Percentiles rank a stretch among this genome's conserved stretches.
These are phyloP conservation scores for Peltaster fructicola DNA, from an alignment of 2,329 filamentous ascomycete species.

Conservation along the genomic window DNA sequence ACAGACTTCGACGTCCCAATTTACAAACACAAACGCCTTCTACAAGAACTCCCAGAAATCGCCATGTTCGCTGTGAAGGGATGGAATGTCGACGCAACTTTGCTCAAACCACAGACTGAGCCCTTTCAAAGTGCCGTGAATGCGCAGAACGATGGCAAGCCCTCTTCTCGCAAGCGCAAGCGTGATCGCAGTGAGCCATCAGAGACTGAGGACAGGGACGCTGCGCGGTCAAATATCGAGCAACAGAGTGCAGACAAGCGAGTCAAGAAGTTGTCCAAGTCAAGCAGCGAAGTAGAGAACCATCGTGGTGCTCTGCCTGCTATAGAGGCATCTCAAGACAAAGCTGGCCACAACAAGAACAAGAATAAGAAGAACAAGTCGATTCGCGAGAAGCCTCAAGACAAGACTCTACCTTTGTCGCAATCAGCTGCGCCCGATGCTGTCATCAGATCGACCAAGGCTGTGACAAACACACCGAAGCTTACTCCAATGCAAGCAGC, in stretches of 20 bases:
- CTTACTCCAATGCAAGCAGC: constrained; percentile 83
- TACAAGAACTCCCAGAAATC: too few species aligned
- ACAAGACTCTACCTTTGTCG: constrained; percentile 2
- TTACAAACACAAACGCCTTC: too few species aligned
- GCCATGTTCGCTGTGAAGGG: constrained; percentile 95
- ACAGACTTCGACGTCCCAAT: too few species aligned
- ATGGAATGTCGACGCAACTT: constrained; percentile 63
- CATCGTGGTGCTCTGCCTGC: too few species aligned
- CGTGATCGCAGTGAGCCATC: neutral
- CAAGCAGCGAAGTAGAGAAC: too few species aligned
- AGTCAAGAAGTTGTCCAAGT: too few species aligned
- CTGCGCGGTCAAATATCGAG: too few species aligned
- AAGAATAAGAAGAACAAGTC: constrained; percentile 6
- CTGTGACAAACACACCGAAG: constrained; percentile 30
- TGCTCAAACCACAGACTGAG: constrained; percentile 51
- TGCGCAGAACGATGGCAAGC: constrained; percentile 33
- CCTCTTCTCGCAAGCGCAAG: constrained; percentile 13
- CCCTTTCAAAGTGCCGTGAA: constrained; percentile 17
- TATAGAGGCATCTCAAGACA: too few species aligned
- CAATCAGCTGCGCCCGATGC: constrained; percentile 1
- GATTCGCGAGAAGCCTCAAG: too few species aligned
- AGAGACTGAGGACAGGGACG: too few species aligned
- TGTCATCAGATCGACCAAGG: constrained; percentile 15
- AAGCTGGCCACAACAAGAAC: constrained; percentile 3
- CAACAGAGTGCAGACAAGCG: too few species aligned